Percentiles rank a stretch among this genome's conserved stretches.
phyloP scores from a whole-genome alignment of 2,329 filamentous ascomycete species.

The Dothideomycetes sp. region DNA sequence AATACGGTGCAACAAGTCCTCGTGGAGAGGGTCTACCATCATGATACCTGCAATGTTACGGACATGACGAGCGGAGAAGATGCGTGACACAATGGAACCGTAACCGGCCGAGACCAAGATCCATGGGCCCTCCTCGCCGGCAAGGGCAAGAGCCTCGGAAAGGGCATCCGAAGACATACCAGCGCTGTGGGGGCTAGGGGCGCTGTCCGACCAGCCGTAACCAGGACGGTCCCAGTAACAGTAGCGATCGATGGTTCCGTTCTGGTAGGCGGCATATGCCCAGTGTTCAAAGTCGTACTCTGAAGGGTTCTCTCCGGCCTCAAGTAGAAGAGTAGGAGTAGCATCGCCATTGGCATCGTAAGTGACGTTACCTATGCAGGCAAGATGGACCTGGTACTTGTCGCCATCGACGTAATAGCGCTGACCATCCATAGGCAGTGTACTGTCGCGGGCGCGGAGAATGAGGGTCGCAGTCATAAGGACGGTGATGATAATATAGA shows the following conservation, averaged over 20 bases:
- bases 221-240: constrained; percentile 95
- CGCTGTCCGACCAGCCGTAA: constrained; percentile 79
- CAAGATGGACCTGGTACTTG: constrained; percentile 80
- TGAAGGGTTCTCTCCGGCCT: constrained; percentile 71
- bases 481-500: constrained; percentile 59
- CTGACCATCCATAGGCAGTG: constrained; percentile 62
- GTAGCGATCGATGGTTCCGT: constrained; percentile 77
- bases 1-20: constrained; percentile 66
- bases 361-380: constrained; percentile 65
- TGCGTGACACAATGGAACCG: constrained; percentile 79
- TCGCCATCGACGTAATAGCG: constrained; percentile 71
- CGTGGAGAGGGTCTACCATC: constrained; percentile 80
- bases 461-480: constrained; percentile 73
- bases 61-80: constrained; percentile 79
- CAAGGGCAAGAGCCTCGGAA: constrained; percentile 71
- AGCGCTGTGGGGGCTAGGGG: constrained; percentile 84
- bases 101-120: constrained; percentile 78
- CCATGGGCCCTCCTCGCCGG: constrained; percentile 81
- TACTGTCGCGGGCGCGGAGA: constrained; percentile 69
- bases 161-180: constrained; percentile 87
- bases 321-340: constrained; percentile 73
- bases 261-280: constrained; percentile 64
- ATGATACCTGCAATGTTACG: constrained; percentile 67
- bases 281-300: constrained; percentile 74
- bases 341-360: constrained; percentile 46